Conservation (phyloP, 257 asterid species). For the Ophiorrhiza pumila region DNA sequence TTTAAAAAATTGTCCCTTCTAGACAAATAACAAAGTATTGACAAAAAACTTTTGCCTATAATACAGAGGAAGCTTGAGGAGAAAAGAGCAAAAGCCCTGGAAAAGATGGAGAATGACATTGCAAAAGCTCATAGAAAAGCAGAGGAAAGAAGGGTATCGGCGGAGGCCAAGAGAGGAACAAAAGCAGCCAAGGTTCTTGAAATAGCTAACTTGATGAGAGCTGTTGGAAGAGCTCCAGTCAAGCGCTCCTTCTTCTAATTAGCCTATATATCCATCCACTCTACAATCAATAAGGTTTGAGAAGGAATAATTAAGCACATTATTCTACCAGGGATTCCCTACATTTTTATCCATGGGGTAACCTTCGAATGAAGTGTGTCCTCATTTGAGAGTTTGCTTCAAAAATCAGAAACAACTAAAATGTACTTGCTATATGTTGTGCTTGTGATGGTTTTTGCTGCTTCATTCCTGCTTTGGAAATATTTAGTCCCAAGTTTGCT, state of each 20-base stretch:
- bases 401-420: too few relatives aligned
- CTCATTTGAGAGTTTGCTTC: too few relatives aligned
- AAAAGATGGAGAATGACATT: conserved; percentile 80
- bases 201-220: conserved; percentile 70
- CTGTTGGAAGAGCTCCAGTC: conserved; percentile 76
- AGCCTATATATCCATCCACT: too few relatives aligned
- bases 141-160: conserved; percentile 82
- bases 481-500: too few relatives aligned
- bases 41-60: background rate
- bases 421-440: too few relatives aligned
- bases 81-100: conserved; percentile 76
- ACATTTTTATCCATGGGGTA: too few relatives aligned
- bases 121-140: conserved; percentile 91
- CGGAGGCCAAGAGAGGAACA: conserved; percentile 86
- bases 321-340: too few relatives aligned
- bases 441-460: too few relatives aligned
- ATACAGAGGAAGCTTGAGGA: conserved; percentile 83
- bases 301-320: too few relatives aligned
- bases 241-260: conserved; percentile 77
- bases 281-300: too few relatives aligned
- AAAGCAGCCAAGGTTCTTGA: conserved; percentile 78
- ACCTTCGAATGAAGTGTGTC: too few relatives aligned
- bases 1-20: background rate
- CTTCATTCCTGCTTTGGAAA: too few relatives aligned
- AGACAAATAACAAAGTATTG: background rate